phyloP scores from a whole-genome alignment of 2,329 filamentous ascomycete species.

The Nannizziopsis arthrosporioides region DNA sequence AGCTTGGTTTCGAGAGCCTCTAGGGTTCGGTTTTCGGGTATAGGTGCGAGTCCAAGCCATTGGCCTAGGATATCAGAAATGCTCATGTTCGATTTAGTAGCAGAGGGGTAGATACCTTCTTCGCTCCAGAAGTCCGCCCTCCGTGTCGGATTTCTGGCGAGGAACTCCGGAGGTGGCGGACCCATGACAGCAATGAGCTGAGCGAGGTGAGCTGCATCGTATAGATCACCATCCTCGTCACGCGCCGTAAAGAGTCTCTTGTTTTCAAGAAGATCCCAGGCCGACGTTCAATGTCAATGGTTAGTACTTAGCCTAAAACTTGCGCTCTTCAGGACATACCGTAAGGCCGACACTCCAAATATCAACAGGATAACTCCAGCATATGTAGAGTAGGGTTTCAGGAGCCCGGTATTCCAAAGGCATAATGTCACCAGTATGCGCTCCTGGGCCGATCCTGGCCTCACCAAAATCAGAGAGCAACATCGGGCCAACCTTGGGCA shows the following conservation, averaged over 20 bases:
- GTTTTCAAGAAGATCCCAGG: conserved; percentile 39
- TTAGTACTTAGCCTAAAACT: no score
- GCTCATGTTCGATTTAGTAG: no score
- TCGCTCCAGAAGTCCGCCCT: conserved; percentile 29
- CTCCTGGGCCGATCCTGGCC: conserved; percentile 24
- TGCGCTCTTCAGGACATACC: conserved; percentile 14
- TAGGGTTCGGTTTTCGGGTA: conserved; percentile 18
- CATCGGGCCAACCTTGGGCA: background rate
- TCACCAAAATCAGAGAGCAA: conserved; percentile 26
- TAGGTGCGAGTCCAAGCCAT: conserved; percentile 22
- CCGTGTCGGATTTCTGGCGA: conserved; percentile 15
- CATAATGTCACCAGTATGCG: conserved; percentile 34
- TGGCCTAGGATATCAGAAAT: no score
- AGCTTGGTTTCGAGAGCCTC: background rate
- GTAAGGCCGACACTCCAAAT: conserved; percentile 24
- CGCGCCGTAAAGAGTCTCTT: conserved; percentile 31
- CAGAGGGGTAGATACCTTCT: no score
- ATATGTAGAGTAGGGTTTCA: conserved; percentile 21
- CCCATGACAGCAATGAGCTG: conserved; percentile 36
- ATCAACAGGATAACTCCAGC: conserved; percentile 23
- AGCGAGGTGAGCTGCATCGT: conserved; percentile 35
- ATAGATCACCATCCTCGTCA: conserved; percentile 27
- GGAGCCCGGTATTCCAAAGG: conserved; percentile 22
- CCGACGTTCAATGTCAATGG: conserved; percentile 20
- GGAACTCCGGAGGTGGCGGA: conserved; percentile 27